Evolutionary conservation across 768 basidiomycete species (phyloP), one percentile per base, ranked within the genome.

Genomic region (Boletus sp.): DNA sequence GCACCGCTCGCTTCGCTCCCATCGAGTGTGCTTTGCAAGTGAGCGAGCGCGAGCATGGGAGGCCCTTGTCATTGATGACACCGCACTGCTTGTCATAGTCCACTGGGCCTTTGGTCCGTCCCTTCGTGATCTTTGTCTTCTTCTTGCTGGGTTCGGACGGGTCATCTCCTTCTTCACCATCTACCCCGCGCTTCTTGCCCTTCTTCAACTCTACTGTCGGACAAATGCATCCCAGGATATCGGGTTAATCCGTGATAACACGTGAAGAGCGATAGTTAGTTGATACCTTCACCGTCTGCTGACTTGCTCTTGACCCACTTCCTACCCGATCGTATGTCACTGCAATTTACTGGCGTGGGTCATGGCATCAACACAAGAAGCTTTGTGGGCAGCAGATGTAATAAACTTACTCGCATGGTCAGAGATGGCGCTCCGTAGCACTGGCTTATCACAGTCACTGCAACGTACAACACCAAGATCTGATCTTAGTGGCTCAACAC

Each of bases 1-100:
- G 80, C 1, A 99, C 95, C 9, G 89, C 83, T 17, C 96, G 88
- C 72, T 99, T 99, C 11, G 93, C 90, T 14, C 93, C 93, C 87
- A 99, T 96, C 2, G 92, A 88, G 68, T 99, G 96, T 6, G 96
- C 93, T 72, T 99, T 99, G 77, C 96, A 99, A 0, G 96, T 98
- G 35, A 99, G 80, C 7, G 93, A 93, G 27, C 96, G 90, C 13
- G 93, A 93, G 67, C 96, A 99, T 0, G 92, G 93, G 7, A 93
- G 75, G 41, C 81, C 81, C 71, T 97, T 97, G 74, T 96, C 94
- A 73, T 96, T 98, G 69, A 97, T 96, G 35, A 98, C 96, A 47
- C 96, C 94, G 63, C 96, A 98, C 60, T 97, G 94, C 52, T 82
- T 85, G 75, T 97, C 92, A 59, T 85, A 84, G 72, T 98, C 88